Evolutionary conservation across 805 yeast species (phyloP), one percentile per base, ranked within the genome.

Genomic region (Yarrowia sp.): DNA sequence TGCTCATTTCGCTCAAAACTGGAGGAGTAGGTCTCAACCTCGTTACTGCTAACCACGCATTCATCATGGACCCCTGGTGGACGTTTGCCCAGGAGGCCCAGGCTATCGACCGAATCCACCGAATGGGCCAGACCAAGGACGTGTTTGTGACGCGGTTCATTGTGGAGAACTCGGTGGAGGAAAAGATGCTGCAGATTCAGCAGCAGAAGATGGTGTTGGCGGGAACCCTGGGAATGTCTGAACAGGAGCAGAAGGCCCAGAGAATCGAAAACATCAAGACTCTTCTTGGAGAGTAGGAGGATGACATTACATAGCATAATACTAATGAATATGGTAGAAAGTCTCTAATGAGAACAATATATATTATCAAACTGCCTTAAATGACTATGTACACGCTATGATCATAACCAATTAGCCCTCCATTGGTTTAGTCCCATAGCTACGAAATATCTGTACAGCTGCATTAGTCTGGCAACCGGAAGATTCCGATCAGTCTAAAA

Each of bases 41-140:
- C 69, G 93, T 97, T 0, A 86, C 88, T 63, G 97, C 98, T 0
- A 88, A 91, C 0, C 83, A 85, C 42, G 98, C 96, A 2, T 92
- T 87, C 72, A 83, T 93, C 85, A 89, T 94, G 91, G 98, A 93
- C 74, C 97, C 98, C 0, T 93, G 97, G 95, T 93, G 98, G 98
- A 90, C 95, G 38, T 96, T 91, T 55, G 91, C 96, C 60, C 86
- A 89, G 66, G 97, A 92, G 73, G 91, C 90, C 63, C 97, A 92
- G 76, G 97, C 97, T 0, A 90, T 92, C 69, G 97, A 92, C 77
- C 80, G 98, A 73, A 84, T 94, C 17, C 97, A 93, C 74, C 83
- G 98, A 72, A 90, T 94, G 74, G 98, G 98, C 0, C 98, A 93
- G 75, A 79, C 80, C 12, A 84, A 82, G 33, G 83, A 82, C 49